Evolutionary conservation across 2,329 filamentous ascomycete species (phyloP), one percentile per base, ranked within the genome.

Genomic region (Arthrocladium fulminans): DNA sequence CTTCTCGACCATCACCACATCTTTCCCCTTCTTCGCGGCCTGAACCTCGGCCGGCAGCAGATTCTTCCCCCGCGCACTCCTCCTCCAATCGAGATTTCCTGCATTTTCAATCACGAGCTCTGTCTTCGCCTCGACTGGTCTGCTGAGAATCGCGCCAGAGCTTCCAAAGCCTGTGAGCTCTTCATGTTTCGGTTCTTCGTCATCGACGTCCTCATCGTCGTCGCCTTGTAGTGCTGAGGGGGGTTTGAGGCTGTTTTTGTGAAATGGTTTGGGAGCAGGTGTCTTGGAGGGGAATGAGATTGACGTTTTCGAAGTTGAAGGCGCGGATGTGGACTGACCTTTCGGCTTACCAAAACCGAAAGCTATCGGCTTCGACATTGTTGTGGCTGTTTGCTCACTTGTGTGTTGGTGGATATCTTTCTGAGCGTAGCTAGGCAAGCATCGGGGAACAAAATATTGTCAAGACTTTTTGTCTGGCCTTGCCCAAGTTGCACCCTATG

Each of bases 101-200:
- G 80, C 80, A 83, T 66, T 84, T 29, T 72, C 67, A 54, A 87
- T 86, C 15, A 85, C 68, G 38, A 79, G 68, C 6, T 63, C 55
- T 54, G 61, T 52, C 23, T 57, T 50, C 29, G 61, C 57, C 49
- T 61, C 60, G 39, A 57, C 51, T 17, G 58, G 60, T 23, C 64
- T 63, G 49, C 63, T 65, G 47, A 68, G 65, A 46, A 76, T 63
- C 10, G 73, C 76, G 24, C 76, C 68, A 22, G 67, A 68, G 41
- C 66, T 58, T 1, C 71, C 72, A 51, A 77, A 75, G 0, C 70
- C 73, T 6, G 72, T 73, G 24, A 80, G 75, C 20, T 59, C 61
- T 57, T 79, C 72, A 53, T 72, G 67, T 23, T 60, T 65, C 8
- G 57, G 54, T 40, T 55, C 51, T 35, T 53, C 53, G 5, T 59